Conservation (phyloP, 2,329 filamentous ascomycete species). For the Rutstroemia sp. region DNA sequence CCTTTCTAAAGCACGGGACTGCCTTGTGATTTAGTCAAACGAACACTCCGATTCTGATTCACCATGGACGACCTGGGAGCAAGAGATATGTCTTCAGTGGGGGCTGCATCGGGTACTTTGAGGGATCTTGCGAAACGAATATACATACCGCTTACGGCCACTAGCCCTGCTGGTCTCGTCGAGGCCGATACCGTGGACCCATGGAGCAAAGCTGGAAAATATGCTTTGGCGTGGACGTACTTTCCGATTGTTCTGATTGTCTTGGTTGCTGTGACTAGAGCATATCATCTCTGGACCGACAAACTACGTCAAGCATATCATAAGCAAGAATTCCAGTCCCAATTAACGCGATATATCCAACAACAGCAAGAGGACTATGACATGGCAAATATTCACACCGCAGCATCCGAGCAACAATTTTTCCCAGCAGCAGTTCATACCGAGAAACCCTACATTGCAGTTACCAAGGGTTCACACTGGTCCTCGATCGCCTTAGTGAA, state of each 20-base stretch:
- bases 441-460: slow-evolving; percentile 46
- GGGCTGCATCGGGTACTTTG: slow-evolving; percentile 23
- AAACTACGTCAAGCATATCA: slow-evolving; percentile 85
- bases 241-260: slow-evolving; percentile 69
- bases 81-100: slow-evolving; percentile 13
- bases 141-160: slow-evolving; percentile 50
- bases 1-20: not conserved
- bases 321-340: slow-evolving; percentile 69
- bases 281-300: slow-evolving; percentile 89
- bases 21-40: not conserved
- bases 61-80: not conserved
- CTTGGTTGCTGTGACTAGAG: slow-evolving; percentile 58
- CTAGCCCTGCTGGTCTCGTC: slow-evolving; percentile 52
- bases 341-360: slow-evolving; percentile 49
- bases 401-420: slow-evolving; percentile 39
- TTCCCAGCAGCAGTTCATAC: slow-evolving; percentile 58
- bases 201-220: slow-evolving; percentile 76
- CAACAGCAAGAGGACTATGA: slow-evolving; percentile 51
- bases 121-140: slow-evolving; percentile 39
- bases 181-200: slow-evolving; percentile 65
- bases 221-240: slow-evolving; percentile 82
- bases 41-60: not conserved
- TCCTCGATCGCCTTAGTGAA: slow-evolving; percentile 70
- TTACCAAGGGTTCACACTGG: slow-evolving; percentile 60
- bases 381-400: slow-evolving; percentile 48